Percentiles rank a stretch among this genome's conserved stretches.
These are phyloP conservation scores for Carnegiea gigantea DNA, from an alignment of 179 eudicot species.

Conservation along the genomic window DNA sequence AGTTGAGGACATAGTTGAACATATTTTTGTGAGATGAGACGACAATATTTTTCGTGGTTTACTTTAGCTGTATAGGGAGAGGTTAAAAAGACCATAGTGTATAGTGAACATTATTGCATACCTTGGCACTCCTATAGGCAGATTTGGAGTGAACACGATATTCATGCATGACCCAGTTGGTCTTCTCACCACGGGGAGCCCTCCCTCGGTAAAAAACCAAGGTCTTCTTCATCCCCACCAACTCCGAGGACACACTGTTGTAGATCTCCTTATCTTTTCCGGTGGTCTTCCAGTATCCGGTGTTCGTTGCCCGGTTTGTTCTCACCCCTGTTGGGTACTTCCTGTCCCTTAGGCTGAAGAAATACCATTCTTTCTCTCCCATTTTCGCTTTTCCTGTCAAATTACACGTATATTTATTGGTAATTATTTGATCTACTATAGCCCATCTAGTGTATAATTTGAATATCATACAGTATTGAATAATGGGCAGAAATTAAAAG, in stretches of 20 bases:
- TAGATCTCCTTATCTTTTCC: conserved; percentile 54
- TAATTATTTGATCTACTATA: too few relatives aligned
- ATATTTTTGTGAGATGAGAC: too few relatives aligned
- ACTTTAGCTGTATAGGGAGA: too few relatives aligned
- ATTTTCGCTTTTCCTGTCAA: conserved; percentile 45
- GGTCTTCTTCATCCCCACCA: conserved; percentile 56
- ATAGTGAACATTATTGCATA: neutral
- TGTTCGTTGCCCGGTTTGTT: conserved; percentile 49
- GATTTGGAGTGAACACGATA: conserved; percentile 55
- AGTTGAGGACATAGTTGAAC: too few relatives aligned
- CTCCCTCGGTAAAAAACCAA: conserved; percentile 57
- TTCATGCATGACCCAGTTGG: conserved; percentile 71
- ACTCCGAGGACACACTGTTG: conserved; percentile 37
- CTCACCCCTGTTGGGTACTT: conserved; percentile 53
- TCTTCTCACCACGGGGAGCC: conserved; percentile 63
- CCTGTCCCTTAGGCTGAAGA: conserved; percentile 45
- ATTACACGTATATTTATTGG: neutral
- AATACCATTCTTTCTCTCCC: conserved; percentile 54
- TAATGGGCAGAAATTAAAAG: too few relatives aligned
- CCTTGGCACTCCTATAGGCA: conserved; percentile 61
- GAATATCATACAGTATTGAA: too few relatives aligned
- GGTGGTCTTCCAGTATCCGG: conserved; percentile 54
- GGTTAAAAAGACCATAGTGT: too few relatives aligned
- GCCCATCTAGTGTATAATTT: too few relatives aligned
- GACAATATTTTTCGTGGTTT: too few relatives aligned